Percentiles rank a stretch among this genome's conserved stretches.
Evolutionary conservation across 495 filamentous ascomycete genomes (phyloP).

Genomic region (Trichoderma orchidacearum): DNA sequence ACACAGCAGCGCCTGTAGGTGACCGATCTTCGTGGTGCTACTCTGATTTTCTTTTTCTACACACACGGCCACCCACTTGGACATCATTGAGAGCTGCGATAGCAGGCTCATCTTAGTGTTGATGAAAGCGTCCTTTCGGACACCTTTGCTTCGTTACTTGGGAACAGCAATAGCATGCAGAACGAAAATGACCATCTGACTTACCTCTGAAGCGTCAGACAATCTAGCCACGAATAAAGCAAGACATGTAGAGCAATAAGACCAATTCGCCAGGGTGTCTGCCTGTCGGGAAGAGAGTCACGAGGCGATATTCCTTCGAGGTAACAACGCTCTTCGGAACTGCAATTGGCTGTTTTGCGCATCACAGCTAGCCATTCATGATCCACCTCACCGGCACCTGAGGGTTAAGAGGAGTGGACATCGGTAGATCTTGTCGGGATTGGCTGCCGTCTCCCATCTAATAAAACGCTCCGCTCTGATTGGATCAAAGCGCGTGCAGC

Average conservation of each 20-base stretch:
- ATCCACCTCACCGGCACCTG: neutral
- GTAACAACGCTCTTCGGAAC: neutral
- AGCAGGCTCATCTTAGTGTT: too few relatives aligned
- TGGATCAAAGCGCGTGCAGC: neutral
- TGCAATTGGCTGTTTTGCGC: neutral
- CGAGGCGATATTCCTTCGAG: neutral
- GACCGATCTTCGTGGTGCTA: too few relatives aligned
- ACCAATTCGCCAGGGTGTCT: neutral
- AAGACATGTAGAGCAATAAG: neutral
- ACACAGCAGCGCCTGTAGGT: too few relatives aligned
- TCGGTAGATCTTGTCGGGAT: neutral
- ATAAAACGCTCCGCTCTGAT: neutral
- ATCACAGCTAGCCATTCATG: neutral
- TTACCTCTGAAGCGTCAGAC: too few relatives aligned
- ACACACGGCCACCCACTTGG: too few relatives aligned
- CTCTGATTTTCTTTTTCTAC: too few relatives aligned
- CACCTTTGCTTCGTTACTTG: neutral
- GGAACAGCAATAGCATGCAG: too few relatives aligned
- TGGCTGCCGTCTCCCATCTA: neutral
- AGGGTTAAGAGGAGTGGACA: neutral
- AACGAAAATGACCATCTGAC: too few relatives aligned
- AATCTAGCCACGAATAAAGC: neutral
- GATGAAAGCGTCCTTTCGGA: neutral
- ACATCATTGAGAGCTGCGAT: neutral
- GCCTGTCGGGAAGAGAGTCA: neutral